A percentile compares a stretch with the other conserved stretches of the same genome.
phyloP scores from a whole-genome alignment of 2,329 filamentous ascomycete genomes.

The Trichoderma aggressivum region DNA sequence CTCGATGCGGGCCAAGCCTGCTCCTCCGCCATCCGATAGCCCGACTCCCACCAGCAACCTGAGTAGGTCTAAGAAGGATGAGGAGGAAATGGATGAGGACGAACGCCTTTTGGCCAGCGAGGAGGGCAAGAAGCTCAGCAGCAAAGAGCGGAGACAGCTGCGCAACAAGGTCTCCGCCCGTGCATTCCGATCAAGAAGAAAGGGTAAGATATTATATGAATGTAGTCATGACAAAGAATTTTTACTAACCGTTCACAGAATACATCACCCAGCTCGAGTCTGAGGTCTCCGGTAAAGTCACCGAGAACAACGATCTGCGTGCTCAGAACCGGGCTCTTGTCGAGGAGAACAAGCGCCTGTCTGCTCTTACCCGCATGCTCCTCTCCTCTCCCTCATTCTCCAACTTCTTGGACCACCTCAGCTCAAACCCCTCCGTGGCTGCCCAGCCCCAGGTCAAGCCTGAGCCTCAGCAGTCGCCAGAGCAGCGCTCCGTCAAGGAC shows the following conservation, averaged over 20 bases:
- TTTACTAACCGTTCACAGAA: constrained; percentile 53
- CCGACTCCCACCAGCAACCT: constrained; percentile 61
- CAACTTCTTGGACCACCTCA: constrained; percentile 71
- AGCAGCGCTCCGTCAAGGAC: constrained; percentile 60
- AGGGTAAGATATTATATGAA: constrained; percentile 62
- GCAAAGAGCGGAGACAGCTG: constrained; percentile 94
- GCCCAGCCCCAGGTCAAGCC: constrained; percentile 38
- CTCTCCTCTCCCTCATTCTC: constrained; percentile 78
- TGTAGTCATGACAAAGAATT: not conserved
- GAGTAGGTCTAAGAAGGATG: constrained; percentile 79
- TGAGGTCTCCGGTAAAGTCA: constrained; percentile 79
- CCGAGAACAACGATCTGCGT: constrained; percentile 78
- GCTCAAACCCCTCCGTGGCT: constrained; percentile 52
- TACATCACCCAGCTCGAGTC: constrained; percentile 93
- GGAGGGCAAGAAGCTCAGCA: constrained; percentile 98
- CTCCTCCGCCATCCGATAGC: constrained; percentile 44
- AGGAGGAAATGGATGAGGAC: constrained; percentile 98
- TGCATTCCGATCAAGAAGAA: constrained; percentile 95
- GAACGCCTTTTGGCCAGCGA: constrained; percentile 92
- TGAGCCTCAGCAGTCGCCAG: constrained; percentile 39
- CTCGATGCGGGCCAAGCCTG: constrained; percentile 78
- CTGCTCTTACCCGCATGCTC: constrained; percentile 76
- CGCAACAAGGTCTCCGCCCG: constrained; percentile 98
- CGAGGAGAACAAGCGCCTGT: constrained; percentile 81
- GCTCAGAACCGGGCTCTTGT: constrained; percentile 75